Evolutionary conservation across 1,139 yeast genomes (phyloP).

Genomic region (Yamadazyma dushanensis): DNA sequence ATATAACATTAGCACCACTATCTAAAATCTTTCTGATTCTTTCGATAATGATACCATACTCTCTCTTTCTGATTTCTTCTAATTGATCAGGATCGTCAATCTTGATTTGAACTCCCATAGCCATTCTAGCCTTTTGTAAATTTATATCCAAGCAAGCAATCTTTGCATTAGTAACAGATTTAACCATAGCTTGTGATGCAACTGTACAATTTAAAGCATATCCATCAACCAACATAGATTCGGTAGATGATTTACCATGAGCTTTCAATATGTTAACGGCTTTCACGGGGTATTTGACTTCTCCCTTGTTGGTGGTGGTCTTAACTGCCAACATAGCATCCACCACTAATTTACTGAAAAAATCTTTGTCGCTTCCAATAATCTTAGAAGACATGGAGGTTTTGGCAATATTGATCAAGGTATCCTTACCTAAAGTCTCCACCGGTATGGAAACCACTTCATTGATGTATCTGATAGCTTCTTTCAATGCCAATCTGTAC

Average conservation of each 20-base stretch:
- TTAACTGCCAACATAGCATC: constrained; percentile 96
- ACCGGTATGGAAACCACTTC: constrained; percentile 84
- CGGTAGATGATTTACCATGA: constrained; percentile 90
- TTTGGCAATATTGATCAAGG: constrained; percentile 83
- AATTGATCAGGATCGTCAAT: constrained; percentile 97
- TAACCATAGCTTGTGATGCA: constrained; percentile 96
- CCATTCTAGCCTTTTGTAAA: constrained; percentile 95
- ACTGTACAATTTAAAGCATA: constrained; percentile 97
- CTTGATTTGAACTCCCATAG: constrained; percentile 96
- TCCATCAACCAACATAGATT: constrained; percentile 85
- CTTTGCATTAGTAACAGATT: constrained; percentile 68
- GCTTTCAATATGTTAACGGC: constrained; percentile 96
- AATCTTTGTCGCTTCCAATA: constrained; percentile 93
- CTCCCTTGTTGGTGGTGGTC: constrained; percentile 86
- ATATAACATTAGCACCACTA: constrained; percentile 94
- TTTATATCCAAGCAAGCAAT: constrained; percentile 95
- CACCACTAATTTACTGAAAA: constrained; percentile 87
- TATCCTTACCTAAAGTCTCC: constrained; percentile 79
- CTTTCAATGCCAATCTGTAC: constrained; percentile 88
- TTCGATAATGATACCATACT: constrained; percentile 86
- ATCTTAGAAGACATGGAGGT: constrained; percentile 97
- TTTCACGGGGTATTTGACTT: constrained; percentile 90
- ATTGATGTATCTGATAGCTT: constrained; percentile 84
- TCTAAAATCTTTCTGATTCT: constrained; percentile 82
- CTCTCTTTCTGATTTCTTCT: constrained; percentile 94